Base-by-base conservation (phyloP, 768 basidiomycete species). In the Pleurotus tuber-regium region DNA sequence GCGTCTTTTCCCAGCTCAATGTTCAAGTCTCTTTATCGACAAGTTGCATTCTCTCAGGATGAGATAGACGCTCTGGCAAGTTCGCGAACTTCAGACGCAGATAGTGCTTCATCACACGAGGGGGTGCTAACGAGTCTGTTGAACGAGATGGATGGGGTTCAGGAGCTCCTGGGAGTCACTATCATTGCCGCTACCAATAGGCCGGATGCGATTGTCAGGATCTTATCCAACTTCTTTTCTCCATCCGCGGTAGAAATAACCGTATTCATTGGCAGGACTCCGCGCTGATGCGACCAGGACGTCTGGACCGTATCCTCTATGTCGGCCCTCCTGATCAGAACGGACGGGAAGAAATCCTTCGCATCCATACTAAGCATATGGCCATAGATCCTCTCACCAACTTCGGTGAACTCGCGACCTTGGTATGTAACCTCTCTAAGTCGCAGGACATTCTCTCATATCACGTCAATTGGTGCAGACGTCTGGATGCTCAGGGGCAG, bases 71-170 rank as follows among this genome's bases (percentile, higher is more conserved):
- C 95, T 0, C 77, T 99, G 1, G 95, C 90, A 2, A 82, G 84
- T 1, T 85, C 92, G 1, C 82, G 97, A 26, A 74, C 76, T 0
- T 77, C 80, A 2, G 79, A 83, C 12, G 69, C 71, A 2, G 83
- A 84, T 35, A 66, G 71, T 4, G 68, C 72, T 1, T 77, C 79
- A 9, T 76, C 83, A 0, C 88, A 93, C 59, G 88, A 92, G 58
- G 94, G 97, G 6, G 92, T 98, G 10, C 76, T 99, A 6, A 95
- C 95, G 1, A 96, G 86, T 54, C 74, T 99, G 10, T 66, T 99
- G 51, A 98, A 96, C 63, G 97, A 99, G 64, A 98, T 98, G 93
- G 97, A 98, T 62, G 97, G 97, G 16, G 89, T 98, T 0, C 92
- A 98, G 67, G 93, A 96, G 68, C 75, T 98, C 16, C 74, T 88